A percentile compares a stretch with the other conserved stretches of the same genome.
These are phyloP conservation scores for Trichoderma lentiforme DNA, from an alignment of 2,329 filamentous ascomycete species.

Conservation along the genomic window DNA sequence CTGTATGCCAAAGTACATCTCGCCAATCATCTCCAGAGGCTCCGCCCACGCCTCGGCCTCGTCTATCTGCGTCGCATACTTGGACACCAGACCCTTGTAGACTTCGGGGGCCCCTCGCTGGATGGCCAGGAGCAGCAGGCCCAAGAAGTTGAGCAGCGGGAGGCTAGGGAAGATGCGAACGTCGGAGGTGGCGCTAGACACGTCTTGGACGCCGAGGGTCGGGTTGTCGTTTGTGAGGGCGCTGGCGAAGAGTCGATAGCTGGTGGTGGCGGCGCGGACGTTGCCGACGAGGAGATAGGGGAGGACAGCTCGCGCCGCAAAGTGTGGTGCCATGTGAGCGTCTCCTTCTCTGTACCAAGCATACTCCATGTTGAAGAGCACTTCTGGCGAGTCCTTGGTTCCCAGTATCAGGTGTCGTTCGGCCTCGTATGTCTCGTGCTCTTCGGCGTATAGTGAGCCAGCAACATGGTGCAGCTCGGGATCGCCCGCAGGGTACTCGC, in stretches of 20 bases:
- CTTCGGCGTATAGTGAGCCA: constrained; percentile 84
- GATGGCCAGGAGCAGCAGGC: constrained; percentile 75
- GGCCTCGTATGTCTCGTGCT: constrained; percentile 88
- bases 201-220: constrained; percentile 71
- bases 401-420: constrained; percentile 87
- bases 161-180: constrained; percentile 82
- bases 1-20: constrained; percentile 95
- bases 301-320: constrained; percentile 80
- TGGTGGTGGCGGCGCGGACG: constrained; percentile 80
- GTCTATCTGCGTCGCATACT: constrained; percentile 75
- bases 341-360: constrained; percentile 90
- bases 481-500: constrained; percentile 86
- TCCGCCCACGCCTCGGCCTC: constrained; percentile 78
- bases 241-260: constrained; percentile 62
- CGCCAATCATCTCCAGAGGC: constrained; percentile 79
- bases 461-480: constrained; percentile 91
- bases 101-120: constrained; percentile 76
- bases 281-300: constrained; percentile 91
- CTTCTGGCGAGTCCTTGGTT: constrained; percentile 80
- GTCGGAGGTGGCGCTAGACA: constrained; percentile 70
- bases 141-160: constrained; percentile 93
- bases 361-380: constrained; percentile 81
- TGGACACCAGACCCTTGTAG: constrained; percentile 75
- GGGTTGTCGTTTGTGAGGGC: constrained; percentile 41
- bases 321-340: constrained; percentile 80